Percentiles rank a stretch among this genome's conserved stretches.
Conservation (phyloP, 2,329 filamentous ascomycete species). For the Colletotrichum sp. region DNA sequence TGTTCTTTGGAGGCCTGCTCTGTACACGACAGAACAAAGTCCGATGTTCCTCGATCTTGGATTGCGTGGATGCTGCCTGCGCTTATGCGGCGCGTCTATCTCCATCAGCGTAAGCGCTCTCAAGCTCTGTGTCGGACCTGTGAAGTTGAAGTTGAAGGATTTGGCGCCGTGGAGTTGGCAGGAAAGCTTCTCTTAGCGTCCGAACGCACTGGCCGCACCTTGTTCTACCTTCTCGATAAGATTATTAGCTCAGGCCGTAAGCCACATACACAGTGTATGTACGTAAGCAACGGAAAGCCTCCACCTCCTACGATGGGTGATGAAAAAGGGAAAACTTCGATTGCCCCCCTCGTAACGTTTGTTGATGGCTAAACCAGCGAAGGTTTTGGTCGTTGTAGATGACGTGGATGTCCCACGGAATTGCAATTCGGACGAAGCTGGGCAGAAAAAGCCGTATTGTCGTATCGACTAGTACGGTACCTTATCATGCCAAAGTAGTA, state of each 20-base stretch:
- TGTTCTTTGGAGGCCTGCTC: background rate
- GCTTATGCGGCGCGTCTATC: slow-evolving; percentile 7
- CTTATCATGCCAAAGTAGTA: background rate
- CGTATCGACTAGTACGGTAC: background rate
- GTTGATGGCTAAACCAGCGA: background rate
- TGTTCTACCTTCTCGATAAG: slow-evolving; percentile 1
- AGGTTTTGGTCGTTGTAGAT: background rate
- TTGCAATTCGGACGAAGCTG: background rate
- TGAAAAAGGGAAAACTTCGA: background rate
- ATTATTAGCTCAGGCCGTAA: background rate
- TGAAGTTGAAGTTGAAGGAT: slow-evolving; percentile 7
- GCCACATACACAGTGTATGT: background rate
- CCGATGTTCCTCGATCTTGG: no score
- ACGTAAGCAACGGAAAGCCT: background rate
- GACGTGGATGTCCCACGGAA: background rate
- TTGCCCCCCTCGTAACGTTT: background rate
- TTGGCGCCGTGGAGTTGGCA: slow-evolving; percentile 14
- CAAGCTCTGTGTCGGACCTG: background rate
- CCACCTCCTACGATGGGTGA: background rate
- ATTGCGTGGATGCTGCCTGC: background rate
- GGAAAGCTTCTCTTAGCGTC: slow-evolving; percentile 12
- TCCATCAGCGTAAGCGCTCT: background rate
- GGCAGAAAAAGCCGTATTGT: background rate
- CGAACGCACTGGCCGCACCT: slow-evolving; percentile 21
- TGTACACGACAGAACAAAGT: background rate